Evolutionary conservation across 2,329 filamentous ascomycete genomes (phyloP), one percentile per base, ranked within the genome.

Genomic region (Macroventuria anomochaeta): DNA sequence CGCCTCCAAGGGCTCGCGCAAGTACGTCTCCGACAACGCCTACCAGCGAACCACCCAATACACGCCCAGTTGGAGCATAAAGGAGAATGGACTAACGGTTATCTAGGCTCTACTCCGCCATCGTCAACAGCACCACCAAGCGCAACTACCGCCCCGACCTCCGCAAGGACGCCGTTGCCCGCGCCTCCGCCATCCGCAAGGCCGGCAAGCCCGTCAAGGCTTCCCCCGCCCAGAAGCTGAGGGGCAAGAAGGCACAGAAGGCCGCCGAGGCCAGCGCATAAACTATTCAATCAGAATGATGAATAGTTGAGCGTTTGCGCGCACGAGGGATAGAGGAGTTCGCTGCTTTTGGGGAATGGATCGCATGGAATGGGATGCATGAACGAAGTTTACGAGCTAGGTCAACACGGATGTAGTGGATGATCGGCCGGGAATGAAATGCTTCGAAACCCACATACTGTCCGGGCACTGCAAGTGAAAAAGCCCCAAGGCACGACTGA

Each of bases 71-170:
- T n/a, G n/a, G n/a, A n/a, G n/a, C n/a, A n/a, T n/a, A n/a, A n/a
- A n/a, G n/a, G n/a, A n/a, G n/a, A n/a, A n/a, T n/a, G n/a, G n/a
- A 25, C 23, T 25, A 25, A 25, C 8, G 8, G 5, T 3, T 10
- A 5, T 1, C 8, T 37, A 70, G 91, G 85, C 88, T 89, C 81
- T 97, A 93, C 88, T 90, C 89, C 83, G 84, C 85, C 71, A 86
- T 97, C 76, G 92, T 92, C 81, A 89, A 86, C 83, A 82, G 83
- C 77, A 86, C 88, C 70, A 89, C 91, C 78, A 92, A 91, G 86
- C 84, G 85, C 76, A 85, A 88, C 75, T 99, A 97, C 88, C 90
- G 80, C 59, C 63, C 75, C 37, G 80, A 82, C 69, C 75, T 82
- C 59, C 76, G 79, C 66, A 70, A 75, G 58, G 78, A 80, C 72